Base-by-base conservation (phyloP, 177 flowering plant genomes). In the Vitis hybrid region DNA sequence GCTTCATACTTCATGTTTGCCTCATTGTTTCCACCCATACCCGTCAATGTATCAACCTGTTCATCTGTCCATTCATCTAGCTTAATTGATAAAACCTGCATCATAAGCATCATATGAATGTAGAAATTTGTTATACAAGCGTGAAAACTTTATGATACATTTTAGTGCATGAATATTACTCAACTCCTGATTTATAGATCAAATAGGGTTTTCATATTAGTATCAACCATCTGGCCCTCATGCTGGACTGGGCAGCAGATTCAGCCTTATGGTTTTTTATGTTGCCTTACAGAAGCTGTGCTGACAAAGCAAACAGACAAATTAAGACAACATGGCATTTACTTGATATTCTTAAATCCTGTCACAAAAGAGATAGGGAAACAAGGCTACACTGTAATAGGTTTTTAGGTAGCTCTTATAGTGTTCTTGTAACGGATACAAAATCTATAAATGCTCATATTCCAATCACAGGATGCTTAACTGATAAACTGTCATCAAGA, bases 31-130 rank as follows among this genome's bases (percentile, higher is more conserved):
- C 99, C 98, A 44, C 99, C 99, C 82, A 84, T n/a, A 4, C 78
- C 86, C 51, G 66, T 77, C 65, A 94, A 77, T 18, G 67, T 12
- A 69, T 89, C 89, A 67, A 95, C 98, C 82, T 94, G 87, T 62
- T 92, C 95, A 70, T 90, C 88, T 65, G 95, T 84, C 98, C 98
- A 95, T 44, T 92, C 96, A 78, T 92, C 95, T 66, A 91, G 79
- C 76, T 89, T 91, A 77, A 85, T 83, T 19, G 97, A 92, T 28
- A 90, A 75, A 70, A 92, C 92, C 97, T 92, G 84, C 52, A 24
- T 17, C 49, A 80, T 8, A 64, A 53, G 28, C 54, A 44, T 28
- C n/a, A 24, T 8, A 59, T 18, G 13, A 58, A 54, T 19, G 28
- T 49, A 54, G 14, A 62, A 22, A 64, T 12, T 17, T 38, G 18